phyloP scores from a whole-genome alignment of 176 grass and related monocot species.

The Aegilops bicornis region DNA sequence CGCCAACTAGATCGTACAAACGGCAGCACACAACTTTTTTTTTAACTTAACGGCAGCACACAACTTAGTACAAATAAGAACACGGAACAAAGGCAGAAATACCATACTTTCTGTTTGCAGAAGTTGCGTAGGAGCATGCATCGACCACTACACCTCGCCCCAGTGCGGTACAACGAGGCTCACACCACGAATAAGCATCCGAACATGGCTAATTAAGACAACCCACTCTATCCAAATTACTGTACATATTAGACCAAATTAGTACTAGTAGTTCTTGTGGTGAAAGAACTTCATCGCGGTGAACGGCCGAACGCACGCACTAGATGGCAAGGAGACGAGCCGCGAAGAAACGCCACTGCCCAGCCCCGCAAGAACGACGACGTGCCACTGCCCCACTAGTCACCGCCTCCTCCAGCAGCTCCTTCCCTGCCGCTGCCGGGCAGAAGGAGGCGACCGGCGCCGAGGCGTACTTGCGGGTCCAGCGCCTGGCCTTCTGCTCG shows the following conservation, averaged over 20 bases:
- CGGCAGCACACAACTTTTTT: too few species aligned
- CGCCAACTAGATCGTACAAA: too few species aligned
- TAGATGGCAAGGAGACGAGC: too few species aligned
- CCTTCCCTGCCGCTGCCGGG: not conserved
- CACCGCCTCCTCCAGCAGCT: not conserved
- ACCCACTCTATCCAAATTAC: not conserved
- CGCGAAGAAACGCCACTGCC: too few species aligned
- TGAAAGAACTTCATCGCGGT: not conserved
- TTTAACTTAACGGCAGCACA: too few species aligned
- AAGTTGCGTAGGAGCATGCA: not conserved
- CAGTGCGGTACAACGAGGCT: not conserved
- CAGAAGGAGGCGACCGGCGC: not conserved
- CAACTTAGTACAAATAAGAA: too few species aligned
- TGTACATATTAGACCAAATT: not conserved
- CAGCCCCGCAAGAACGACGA: not conserved
- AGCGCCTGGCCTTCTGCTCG: constrained; percentile 1
- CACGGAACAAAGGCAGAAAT: too few species aligned
- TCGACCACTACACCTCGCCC: not conserved
- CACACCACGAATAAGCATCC: not conserved
- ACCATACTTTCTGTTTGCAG: too few species aligned
- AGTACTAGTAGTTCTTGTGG: not conserved
- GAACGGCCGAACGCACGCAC: not conserved
- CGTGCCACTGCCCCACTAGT: not conserved
- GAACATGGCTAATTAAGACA: not conserved
- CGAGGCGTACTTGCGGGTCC: constrained; percentile 18